Evolutionary conservation across 768 basidiomycete genomes (phyloP), one percentile per base, ranked within the genome.

Genomic region (Podaxis sp.): DNA sequence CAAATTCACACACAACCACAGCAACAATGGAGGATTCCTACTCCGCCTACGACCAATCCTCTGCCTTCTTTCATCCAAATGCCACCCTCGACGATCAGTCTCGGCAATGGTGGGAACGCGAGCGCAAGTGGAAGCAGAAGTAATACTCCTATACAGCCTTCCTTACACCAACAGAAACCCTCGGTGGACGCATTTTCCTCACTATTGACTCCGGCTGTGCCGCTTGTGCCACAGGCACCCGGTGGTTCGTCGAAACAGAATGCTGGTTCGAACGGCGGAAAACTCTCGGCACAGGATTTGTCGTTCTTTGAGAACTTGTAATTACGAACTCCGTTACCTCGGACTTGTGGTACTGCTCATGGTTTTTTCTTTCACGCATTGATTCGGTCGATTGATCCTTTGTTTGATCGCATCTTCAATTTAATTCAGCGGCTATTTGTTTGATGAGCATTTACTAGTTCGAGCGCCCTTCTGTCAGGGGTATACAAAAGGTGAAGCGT

Each of bases 251-350:
- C 71, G 13, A 60, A 73, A 9, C 58, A 71, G 1, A 61, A 65
- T 14, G 50, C 68, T 4, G 60, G 66, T 9, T 65, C 63, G 28
- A 47, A 37, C 57, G 65, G 68, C 7, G 84, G 85, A 11, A 88
- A 87, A 3, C 71, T 93, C 53, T 89, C 88, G 3, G 91, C 90
- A 2, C 89, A 91, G 72, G 93, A 93, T 79, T 70, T 93, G 55
- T 91, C 88, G 16, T 94, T 95, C 71, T 95, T 94, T 69, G 92
- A 94, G 73, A 88, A 90, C 37, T 67, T 74, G 47, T 72, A 66
- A 51, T 18, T 21, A 16, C 48, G 50, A 23, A 48, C 23, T 51
- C 21, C 40, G 42, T 46, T 36, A 14, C 16, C 47, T 47, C 38
- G 6, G n/a, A 6, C 18, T 16, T 44, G 16, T 18, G 16, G n/a